Evolutionary conservation across 73 alveolate genomes (phyloP), one percentile per base, ranked within the genome.

Genomic region (Breviolum minutum): DNA sequence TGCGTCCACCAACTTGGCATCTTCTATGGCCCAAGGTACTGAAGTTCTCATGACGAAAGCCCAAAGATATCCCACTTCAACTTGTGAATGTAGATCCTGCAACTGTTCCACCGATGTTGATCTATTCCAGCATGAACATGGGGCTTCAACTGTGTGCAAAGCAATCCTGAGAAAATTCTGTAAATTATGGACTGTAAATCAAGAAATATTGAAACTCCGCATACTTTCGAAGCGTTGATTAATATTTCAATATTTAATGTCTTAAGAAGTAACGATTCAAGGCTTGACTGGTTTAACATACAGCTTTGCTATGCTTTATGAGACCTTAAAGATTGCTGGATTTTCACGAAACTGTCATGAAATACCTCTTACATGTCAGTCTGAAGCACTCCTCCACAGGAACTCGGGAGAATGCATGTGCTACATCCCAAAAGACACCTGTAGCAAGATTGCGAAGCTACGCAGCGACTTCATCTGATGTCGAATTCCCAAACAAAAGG

Each of bases 381-480:
- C 54, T 40, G 54, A 40, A 40, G 54, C 30, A 13, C 29, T 70
- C 97, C 89, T 91, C 97, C 68, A 91, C 89, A 2, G 97, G 97
- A 6, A 74, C 68, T 32, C 97, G 88, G 30, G 89, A 74, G 89
- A 91, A 91, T 11, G 97, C 97, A 29, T 91, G 97, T 6, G 97
- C 97, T 63, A 91, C 97, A 22, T 91, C 97, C 97, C 97, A 91
- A n/a, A 91, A 91, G 19, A 91, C 97, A n/a, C 97, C 97, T 91
- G 54, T 40, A 40, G 54, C 54, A 40, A 40, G 54, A 40, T 40
- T 40, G 54, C 54, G 54, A 40, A 40, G 54, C 54, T 40, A 3
- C 0, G 54, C 54, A 40, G 54, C 54, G 54, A 40, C 54, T 40
- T 40, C 54, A 40, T 40, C 54, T 40, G 54, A 40, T 40, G 54